Conservation (phyloP, 352 stramenopile genomes). For the Phytophthora pistaciae region DNA sequence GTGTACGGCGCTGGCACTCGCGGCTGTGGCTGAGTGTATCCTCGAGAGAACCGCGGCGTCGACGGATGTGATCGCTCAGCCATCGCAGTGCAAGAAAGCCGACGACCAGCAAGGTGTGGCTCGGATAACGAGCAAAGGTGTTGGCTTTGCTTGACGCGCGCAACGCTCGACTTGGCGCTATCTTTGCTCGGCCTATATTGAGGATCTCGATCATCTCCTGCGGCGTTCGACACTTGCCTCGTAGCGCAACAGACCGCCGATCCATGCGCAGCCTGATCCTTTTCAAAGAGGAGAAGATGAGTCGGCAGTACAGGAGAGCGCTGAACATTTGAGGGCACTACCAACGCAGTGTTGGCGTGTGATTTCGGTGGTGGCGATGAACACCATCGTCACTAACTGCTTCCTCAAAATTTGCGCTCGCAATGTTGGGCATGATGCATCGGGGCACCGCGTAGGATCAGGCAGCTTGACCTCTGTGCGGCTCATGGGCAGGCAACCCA, state of each 20-base stretch:
- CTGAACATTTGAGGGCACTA: not conserved
- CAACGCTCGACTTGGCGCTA: slow-evolving; percentile 12
- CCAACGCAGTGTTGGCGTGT: not conserved
- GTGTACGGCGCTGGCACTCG: slow-evolving; percentile 22
- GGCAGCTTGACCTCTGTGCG: too few species aligned
- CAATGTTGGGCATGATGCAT: not conserved
- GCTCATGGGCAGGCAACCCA: not conserved
- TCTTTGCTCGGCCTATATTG: slow-evolving; percentile 18
- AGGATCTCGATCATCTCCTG: not conserved
- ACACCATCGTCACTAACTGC: not conserved
- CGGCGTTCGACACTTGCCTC: not conserved
- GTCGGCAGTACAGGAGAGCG: not conserved
- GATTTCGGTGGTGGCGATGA: not conserved
- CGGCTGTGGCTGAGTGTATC: slow-evolving; percentile 7
- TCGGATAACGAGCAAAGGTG: not conserved
- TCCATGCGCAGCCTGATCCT: too few species aligned
- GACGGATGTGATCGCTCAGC: slow-evolving; percentile 2
- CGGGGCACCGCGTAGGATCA: not conserved
- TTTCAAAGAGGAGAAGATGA: too few species aligned
- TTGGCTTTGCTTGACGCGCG: not conserved
- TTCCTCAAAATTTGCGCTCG: not conserved
- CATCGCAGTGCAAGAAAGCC: slow-evolving; percentile 20
- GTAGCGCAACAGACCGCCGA: too few species aligned
- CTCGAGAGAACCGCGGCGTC: slow-evolving; percentile 7
- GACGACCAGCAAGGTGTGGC: not conserved